Base-by-base conservation (phyloP, 106 monocot genomes). In the Alisma plantagoaquatica region DNA sequence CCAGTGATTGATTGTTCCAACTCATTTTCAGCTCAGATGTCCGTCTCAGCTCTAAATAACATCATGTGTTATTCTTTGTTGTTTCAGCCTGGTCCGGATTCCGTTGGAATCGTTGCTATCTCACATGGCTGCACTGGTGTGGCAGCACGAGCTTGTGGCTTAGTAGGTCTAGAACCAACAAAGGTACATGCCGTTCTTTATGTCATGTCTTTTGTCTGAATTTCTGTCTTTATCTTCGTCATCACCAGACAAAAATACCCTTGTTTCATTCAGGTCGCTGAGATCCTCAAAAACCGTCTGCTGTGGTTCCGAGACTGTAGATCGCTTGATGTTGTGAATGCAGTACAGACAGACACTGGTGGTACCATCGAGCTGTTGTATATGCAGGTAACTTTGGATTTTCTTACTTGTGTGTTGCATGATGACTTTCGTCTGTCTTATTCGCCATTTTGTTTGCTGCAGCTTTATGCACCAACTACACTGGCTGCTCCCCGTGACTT, bases 21-120 rank as follows among this genome's bases (percentile, higher is more conserved):
- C 5, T 38, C 35, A 6, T 38, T 38, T 38, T 38, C 14, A 6
- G 5, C 14, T 38, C 35, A 6, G 14, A 38, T 7, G 5, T 14
- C 5, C 5, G 35, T 38, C 14, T 38, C 14, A 6, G 9, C 14
- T 38, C 35, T 38, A 38, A 38, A 38, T 7, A 46, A 23, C 0
- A 51, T 22, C 10, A 8, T 26, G 23, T 23, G 25, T 51, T 46
- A 46, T 46, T 46, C 4, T 19, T 12, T 61, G 18, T 61, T 15
- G 33, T 35, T 50, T 43, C 63, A 83, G 83, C 83, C 83, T 83
- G 83, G 83, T 83, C 83, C 83, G 74, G 83, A 83, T 83, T 83
- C 83, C 63, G 71, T 73, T 69, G 79, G 79, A 76, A 76, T 84
- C 76, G 35, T 76, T 67, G 60, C 79, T 67, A 79, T 85, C 54